phyloP scores from a whole-genome alignment of 352 stramenopile species.

The Paralagenidium karlingii region DNA sequence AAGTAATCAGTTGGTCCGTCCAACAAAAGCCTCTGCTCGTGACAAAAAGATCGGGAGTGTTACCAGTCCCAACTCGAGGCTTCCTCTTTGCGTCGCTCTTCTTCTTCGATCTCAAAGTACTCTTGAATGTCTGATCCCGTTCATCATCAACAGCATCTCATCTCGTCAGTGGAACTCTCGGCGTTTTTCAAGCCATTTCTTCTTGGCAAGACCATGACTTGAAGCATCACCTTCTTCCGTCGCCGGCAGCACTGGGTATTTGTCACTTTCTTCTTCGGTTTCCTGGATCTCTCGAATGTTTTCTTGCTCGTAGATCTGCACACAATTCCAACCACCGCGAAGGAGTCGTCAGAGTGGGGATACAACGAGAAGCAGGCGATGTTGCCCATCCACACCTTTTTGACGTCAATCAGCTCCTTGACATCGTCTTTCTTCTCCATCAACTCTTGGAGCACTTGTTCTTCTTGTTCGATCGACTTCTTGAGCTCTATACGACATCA shows the following conservation, averaged over 20 bases:
- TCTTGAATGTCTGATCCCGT: slow-evolving; percentile 67
- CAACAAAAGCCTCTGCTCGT: neutral
- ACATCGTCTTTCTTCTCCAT: slow-evolving; percentile 54
- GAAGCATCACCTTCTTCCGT: slow-evolving; percentile 69
- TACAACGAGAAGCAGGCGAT: neutral
- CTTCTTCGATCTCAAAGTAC: slow-evolving; percentile 78
- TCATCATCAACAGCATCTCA: no score
- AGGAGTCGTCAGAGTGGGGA: no score
- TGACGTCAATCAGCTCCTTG: slow-evolving; percentile 45
- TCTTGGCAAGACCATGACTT: no score
- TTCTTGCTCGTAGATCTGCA: slow-evolving; percentile 67
- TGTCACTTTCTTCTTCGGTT: slow-evolving; percentile 63
- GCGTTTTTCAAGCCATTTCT: no score
- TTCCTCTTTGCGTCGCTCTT: slow-evolving; percentile 55
- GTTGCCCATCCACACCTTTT: slow-evolving; percentile 23
- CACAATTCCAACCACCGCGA: no score
- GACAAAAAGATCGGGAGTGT: neutral
- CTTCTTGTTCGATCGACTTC: slow-evolving; percentile 37
- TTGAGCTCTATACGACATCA: slow-evolving; percentile 17
- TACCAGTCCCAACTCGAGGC: slow-evolving; percentile 53
- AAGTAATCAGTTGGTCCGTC: neutral
- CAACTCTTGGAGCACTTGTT: slow-evolving; percentile 27
- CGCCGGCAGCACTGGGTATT: slow-evolving; percentile 15
- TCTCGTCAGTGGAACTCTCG: no score
- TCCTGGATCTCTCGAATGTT: slow-evolving; percentile 82